Conservation (phyloP, 805 yeast species). For the Pichia scutulata region DNA sequence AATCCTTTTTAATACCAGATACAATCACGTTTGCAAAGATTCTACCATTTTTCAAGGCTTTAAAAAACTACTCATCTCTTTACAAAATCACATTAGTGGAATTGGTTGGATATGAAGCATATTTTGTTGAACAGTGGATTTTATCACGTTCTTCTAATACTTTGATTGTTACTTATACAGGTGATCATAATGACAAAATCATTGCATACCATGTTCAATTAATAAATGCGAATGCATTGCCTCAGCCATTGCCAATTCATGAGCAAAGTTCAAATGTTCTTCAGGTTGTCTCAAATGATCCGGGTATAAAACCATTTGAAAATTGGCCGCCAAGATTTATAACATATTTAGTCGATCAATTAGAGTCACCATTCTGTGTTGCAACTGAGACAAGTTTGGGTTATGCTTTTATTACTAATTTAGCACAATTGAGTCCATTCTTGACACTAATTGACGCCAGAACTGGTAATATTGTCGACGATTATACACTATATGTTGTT, state of each 20-base stretch:
- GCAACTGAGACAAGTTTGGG: constrained; percentile 59
- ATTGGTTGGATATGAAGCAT: constrained; percentile 68
- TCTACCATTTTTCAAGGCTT: constrained; percentile 5
- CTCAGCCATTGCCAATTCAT: not conserved
- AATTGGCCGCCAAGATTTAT: constrained; percentile 46
- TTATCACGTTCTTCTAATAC: constrained; percentile 59
- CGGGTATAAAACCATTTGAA: not conserved
- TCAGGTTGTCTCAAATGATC: not conserved
- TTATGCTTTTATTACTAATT: constrained; percentile 66
- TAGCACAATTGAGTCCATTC: constrained; percentile 65
- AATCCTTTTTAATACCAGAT: constrained; percentile 9
- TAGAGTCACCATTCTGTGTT: constrained; percentile 52
- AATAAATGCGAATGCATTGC: not conserved
- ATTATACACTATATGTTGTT: constrained; percentile 52
- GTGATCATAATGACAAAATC: constrained; percentile 60
- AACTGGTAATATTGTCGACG: constrained; percentile 40
- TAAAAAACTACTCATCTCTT: not conserved
- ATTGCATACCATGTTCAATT: constrained; percentile 38
- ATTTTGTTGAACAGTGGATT: constrained; percentile 94
- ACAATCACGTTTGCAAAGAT: constrained; percentile 5
- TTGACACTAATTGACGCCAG: constrained; percentile 65
- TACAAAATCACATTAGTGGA: constrained; percentile 5
- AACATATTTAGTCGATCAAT: constrained; percentile 57
- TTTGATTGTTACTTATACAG: constrained; percentile 77
- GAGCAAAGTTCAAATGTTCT: not conserved